A percentile compares a stretch with the other conserved stretches of the same genome.
phyloP scores from a whole-genome alignment of 2,329 filamentous ascomycete genomes.

The Amauroascus niger region DNA sequence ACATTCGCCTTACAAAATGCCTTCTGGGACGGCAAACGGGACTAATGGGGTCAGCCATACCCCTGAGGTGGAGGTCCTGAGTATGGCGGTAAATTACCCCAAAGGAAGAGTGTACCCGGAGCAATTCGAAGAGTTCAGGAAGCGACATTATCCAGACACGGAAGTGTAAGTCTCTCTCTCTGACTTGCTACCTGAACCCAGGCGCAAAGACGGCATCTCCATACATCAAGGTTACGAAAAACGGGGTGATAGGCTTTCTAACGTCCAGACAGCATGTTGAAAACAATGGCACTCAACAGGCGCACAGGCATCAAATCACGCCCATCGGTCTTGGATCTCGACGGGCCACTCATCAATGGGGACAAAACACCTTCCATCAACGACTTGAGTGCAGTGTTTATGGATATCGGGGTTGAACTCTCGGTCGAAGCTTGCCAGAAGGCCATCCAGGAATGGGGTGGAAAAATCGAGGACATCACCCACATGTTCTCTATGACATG shows the following conservation, averaged over 20 bases:
- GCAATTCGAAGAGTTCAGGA: slow-evolving; percentile 4
- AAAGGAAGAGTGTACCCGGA: not conserved
- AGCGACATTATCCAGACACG: slow-evolving; percentile 6
- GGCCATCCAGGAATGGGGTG: not conserved
- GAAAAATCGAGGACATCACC: not conserved
- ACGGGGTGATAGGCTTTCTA: not conserved
- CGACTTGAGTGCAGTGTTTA: slow-evolving; percentile 1
- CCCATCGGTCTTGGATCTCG: not conserved
- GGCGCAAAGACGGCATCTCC: no score
- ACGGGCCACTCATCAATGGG: not conserved
- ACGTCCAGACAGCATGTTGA: not conserved
- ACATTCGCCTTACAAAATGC: not conserved
- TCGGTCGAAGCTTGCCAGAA: slow-evolving; percentile 1
- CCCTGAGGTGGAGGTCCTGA: not conserved
- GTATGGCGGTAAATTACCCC: slow-evolving; percentile 5
- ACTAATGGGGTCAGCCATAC: not conserved
- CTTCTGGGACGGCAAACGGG: not conserved
- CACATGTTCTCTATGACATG: slow-evolving; percentile 5
- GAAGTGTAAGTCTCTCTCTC: not conserved
- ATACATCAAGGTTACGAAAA: not conserved
- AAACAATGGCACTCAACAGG: slow-evolving; percentile 3
- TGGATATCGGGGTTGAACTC: not conserved
- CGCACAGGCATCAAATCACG: slow-evolving; percentile 2
- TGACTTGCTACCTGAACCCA: not conserved
- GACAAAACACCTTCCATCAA: slow-evolving; percentile 1